phyloP scores from a whole-genome alignment of 805 yeast genomes.

The Candida awuae region DNA sequence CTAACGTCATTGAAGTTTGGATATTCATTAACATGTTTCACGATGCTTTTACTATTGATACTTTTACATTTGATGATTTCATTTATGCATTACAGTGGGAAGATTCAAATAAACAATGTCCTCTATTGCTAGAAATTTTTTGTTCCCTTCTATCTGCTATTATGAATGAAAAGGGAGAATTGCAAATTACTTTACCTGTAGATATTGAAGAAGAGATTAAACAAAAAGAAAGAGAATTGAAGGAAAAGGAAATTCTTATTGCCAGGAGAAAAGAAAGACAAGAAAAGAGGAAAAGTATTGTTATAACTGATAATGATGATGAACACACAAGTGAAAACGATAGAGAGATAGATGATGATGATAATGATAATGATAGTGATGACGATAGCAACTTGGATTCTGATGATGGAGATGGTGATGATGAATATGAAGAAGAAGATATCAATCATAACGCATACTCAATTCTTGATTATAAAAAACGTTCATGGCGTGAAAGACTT shows the following conservation, averaged over 20 bases:
- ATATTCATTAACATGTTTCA: conserved; percentile 64
- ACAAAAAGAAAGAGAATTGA: conserved; percentile 13
- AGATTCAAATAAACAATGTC: conserved; percentile 38
- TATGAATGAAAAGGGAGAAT: conserved; percentile 33
- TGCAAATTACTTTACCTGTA: conserved; percentile 23
- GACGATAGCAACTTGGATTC: conserved; percentile 15
- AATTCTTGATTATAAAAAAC: conserved; percentile 48
- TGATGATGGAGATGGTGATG: conserved; percentile 18
- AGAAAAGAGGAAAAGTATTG: conserved; percentile 19
- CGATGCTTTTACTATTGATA: conserved; percentile 54
- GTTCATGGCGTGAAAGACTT: conserved; percentile 72
- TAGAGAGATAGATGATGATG: conserved; percentile 16
- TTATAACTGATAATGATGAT: conserved; percentile 19
- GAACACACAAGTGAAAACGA: conserved; percentile 9
- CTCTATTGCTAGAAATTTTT: conserved; percentile 56
- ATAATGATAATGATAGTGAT: conserved; percentile 10
- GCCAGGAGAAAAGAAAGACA: conserved; percentile 20
- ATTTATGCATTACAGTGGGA: conserved; percentile 48
- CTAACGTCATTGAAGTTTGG: conserved; percentile 63
- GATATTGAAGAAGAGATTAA: conserved; percentile 19
- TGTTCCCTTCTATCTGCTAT: conserved; percentile 54
- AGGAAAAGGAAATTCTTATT: conserved; percentile 13
- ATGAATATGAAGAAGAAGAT: conserved; percentile 25
- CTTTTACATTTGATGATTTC: conserved; percentile 75
- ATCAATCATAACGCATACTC: conserved; percentile 37